Evolutionary conservation across 164 flowering plant genomes (phyloP).

Genomic region (Vitis labrusca): DNA sequence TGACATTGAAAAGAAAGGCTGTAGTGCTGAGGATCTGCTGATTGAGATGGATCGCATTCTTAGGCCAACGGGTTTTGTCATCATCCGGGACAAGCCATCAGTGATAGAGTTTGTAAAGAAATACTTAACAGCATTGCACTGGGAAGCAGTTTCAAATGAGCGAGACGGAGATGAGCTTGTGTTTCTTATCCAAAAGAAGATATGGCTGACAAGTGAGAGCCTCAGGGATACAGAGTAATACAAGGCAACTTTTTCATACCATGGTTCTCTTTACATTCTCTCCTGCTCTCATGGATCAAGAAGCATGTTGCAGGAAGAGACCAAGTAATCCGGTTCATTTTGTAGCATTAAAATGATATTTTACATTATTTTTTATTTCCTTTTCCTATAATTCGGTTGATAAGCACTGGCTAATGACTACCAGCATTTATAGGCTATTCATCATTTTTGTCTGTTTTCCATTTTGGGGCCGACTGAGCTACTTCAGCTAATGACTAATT

Average conservation of each 20-base stretch:
- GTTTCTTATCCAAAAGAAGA: slow-evolving; percentile 35
- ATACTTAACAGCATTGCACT: slow-evolving; percentile 33
- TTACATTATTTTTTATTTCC: slow-evolving; percentile 3
- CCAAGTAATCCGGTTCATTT: slow-evolving; percentile 14
- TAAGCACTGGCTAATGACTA: slow-evolving; percentile 4
- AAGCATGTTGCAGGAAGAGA: slow-evolving; percentile 12
- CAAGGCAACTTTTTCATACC: background rate
- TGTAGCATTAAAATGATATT: slow-evolving; percentile 17
- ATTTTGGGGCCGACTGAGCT: background rate
- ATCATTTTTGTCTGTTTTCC: background rate
- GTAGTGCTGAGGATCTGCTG: slow-evolving; percentile 39
- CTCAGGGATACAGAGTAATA: slow-evolving; percentile 30
- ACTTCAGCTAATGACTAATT: background rate
- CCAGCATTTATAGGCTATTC: slow-evolving; percentile 11
- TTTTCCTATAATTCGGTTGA: slow-evolving; percentile 7
- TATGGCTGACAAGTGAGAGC: slow-evolving; percentile 41
- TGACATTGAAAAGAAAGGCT: slow-evolving; percentile 37
- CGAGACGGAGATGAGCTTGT: slow-evolving; percentile 31
- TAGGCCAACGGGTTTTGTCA: slow-evolving; percentile 43
- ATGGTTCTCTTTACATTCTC: slow-evolving; percentile 1
- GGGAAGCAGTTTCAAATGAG: slow-evolving; percentile 40
- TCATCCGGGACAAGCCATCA: slow-evolving; percentile 35
- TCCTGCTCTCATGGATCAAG: slow-evolving; percentile 12
- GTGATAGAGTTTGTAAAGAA: slow-evolving; percentile 34
- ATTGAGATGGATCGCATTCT: slow-evolving; percentile 48